Percentiles rank a stretch among this genome's conserved stretches.
These are phyloP conservation scores for Akanthomyces uredinophilus DNA, from an alignment of 2,329 filamentous ascomycete species.

Conservation along the genomic window DNA sequence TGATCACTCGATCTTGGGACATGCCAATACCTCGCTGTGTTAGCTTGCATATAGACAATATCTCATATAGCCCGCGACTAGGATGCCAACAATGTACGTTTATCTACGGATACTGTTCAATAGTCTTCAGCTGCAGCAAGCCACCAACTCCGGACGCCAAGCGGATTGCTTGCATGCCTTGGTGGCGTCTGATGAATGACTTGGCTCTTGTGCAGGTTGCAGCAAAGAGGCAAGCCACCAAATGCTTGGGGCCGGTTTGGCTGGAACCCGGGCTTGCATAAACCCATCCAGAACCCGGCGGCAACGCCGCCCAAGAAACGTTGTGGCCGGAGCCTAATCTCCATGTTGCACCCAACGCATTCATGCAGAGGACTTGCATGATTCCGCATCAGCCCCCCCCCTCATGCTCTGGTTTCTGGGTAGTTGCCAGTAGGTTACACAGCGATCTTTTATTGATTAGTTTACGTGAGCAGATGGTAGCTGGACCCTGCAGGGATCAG, in stretches of 20 bases:
- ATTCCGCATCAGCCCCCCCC: too few relatives aligned
- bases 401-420: too few relatives aligned
- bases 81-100: neutral
- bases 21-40: neutral
- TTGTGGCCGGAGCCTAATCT: constrained; percentile 4
- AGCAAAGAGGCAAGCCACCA: neutral
- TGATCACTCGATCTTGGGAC: neutral
- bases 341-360: neutral
- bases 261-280: neutral
- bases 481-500: neutral
- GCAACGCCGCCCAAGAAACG: neutral
- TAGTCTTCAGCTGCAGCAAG: neutral
- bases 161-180: neutral
- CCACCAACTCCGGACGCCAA: neutral
- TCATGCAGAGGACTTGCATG: neutral
- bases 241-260: neutral
- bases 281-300: neutral
- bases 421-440: neutral
- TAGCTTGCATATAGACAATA: neutral
- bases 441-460: neutral
- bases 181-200: neutral
- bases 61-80: neutral
- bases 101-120: neutral
- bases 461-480: too few relatives aligned
- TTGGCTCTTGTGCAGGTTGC: constrained; percentile 3